Evolutionary conservation across 192 early-diverging fungal species (phyloP), one percentile per base, ranked within the genome.

Genomic region (Backusella tuberculispora): DNA sequence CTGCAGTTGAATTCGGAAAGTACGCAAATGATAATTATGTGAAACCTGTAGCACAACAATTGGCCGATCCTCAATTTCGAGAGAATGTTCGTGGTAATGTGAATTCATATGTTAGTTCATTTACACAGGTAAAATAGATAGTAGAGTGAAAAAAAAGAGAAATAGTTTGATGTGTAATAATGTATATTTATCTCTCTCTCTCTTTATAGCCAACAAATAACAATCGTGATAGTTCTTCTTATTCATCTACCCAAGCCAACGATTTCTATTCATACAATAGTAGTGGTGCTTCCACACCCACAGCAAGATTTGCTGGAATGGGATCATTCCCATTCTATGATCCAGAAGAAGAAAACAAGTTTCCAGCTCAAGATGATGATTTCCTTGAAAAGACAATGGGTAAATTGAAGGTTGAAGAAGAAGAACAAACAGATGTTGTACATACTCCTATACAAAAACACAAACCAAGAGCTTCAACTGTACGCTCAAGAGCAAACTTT

Each of bases 31-130:
- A 92, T 67, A 85, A 83, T 63, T 87, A 89, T 63, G 86, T 92
- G 63, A 88, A 86, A 63, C 91, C 91, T n/a, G 88, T 88, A 4
- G 79, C 89, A 6, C 85, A 84, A 8, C 85, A 84, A 50, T 83
- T 90, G 1, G 87, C 87, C 38, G 89, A 92, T 72, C 90, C 88
- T 14, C 86, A 91, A 45, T 87, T 92, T 50, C 83, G 86, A 69
- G 83, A 74, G 74, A 85, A 87, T 40, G 81, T 92, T 92, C 76
- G 83, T 14, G 85, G 84, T 6, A 87, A 87, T 50, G 81, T 92
- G 8, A 80, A 81, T 21, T 85, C 82, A 7, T 92, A 92, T 81
- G 89, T 90, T 14, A 83, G 83, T 19, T 81, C 86, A 3, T 77
- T 92, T 56, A 82, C 87, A 41, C 81, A 86, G 68, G 86, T 84